Percentiles rank a stretch among this genome's conserved stretches.
Evolutionary conservation across 148 eudicot genomes (phyloP).

Genomic region (Polygonum aviculare): DNA sequence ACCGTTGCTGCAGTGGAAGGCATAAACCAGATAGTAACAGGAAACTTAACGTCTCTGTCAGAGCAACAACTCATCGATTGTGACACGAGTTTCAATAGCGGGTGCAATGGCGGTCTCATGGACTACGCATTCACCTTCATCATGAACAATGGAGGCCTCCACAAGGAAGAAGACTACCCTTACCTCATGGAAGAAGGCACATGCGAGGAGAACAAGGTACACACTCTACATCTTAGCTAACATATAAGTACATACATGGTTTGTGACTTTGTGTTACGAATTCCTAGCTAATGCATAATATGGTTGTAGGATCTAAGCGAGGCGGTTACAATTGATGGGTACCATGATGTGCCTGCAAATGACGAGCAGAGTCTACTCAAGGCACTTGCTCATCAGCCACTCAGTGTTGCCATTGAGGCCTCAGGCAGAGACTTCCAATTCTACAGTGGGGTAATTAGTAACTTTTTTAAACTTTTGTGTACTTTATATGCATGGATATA

Average conservation of each 20-base stretch:
- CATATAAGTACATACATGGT: neutral
- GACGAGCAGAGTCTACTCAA: conserved; percentile 37
- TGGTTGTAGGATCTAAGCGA: conserved; percentile 26
- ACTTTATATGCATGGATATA: no score
- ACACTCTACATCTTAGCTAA: neutral
- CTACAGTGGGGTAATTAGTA: conserved; percentile 38
- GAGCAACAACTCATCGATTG: conserved; percentile 61
- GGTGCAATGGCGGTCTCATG: conserved; percentile 58
- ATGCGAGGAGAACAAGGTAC: conserved; percentile 39
- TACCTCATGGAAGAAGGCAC: conserved; percentile 45
- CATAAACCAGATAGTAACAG: conserved; percentile 54
- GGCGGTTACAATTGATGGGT: conserved; percentile 41
- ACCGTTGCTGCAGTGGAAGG: conserved; percentile 59
- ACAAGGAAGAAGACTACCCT: conserved; percentile 54
- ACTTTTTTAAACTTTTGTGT: no score
- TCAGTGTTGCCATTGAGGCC: conserved; percentile 47
- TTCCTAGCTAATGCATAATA: neutral
- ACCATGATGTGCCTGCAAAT: conserved; percentile 48
- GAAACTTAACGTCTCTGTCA: conserved; percentile 38
- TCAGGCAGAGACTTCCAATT: conserved; percentile 48
- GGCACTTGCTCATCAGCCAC: conserved; percentile 53
- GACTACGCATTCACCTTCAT: conserved; percentile 46
- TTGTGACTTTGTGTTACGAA: no score
- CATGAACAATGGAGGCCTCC: conserved; percentile 36
- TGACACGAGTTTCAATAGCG: conserved; percentile 34